These are phyloP conservation scores for Monascus purpureus DNA, from an alignment of 495 filamentous ascomycete species.

Conservation along the genomic window DNA sequence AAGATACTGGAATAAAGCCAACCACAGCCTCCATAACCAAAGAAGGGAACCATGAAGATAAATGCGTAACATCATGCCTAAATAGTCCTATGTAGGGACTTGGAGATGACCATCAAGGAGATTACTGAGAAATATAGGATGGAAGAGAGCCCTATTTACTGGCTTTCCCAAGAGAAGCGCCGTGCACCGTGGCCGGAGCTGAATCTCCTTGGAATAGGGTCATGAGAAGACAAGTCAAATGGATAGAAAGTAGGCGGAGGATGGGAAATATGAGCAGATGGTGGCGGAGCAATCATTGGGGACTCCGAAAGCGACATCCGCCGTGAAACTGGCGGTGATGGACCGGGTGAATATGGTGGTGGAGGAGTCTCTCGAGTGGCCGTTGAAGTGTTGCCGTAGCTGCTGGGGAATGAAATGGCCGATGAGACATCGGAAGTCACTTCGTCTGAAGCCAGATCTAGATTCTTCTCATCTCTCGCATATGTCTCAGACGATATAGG, in stretches of 20 bases:
- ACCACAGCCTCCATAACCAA: too few relatives aligned
- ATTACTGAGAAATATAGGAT: too few relatives aligned
- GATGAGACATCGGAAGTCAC: constrained; percentile 26
- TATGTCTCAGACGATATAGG: constrained; percentile 15
- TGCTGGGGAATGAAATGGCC: constrained; percentile 31
- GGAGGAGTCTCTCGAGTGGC: constrained; percentile 33
- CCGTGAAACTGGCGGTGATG: constrained; percentile 17
- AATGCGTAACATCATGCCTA: too few relatives aligned
- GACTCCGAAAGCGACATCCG: constrained; percentile 22
- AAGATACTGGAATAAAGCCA: too few relatives aligned
- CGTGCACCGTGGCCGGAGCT: constrained; percentile 11
- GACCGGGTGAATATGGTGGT: constrained; percentile 28
- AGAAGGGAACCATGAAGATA: too few relatives aligned
- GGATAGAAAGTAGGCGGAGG: constrained; percentile 12
- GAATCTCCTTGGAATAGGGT: background rate
- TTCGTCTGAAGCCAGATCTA: constrained; percentile 8
- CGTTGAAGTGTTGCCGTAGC: constrained; percentile 34
- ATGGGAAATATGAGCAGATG: constrained; percentile 15
- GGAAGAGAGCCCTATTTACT: too few relatives aligned
- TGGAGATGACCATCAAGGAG: too few relatives aligned
- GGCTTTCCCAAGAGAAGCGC: constrained; percentile 22
- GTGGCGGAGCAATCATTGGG: constrained; percentile 12
- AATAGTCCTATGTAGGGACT: too few relatives aligned
- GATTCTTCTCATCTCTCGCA: constrained; percentile 18
- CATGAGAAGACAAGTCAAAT: constrained; percentile 3